Conservation (phyloP, 2,329 filamentous ascomycete genomes). For the Lachnellula hyalina region DNA sequence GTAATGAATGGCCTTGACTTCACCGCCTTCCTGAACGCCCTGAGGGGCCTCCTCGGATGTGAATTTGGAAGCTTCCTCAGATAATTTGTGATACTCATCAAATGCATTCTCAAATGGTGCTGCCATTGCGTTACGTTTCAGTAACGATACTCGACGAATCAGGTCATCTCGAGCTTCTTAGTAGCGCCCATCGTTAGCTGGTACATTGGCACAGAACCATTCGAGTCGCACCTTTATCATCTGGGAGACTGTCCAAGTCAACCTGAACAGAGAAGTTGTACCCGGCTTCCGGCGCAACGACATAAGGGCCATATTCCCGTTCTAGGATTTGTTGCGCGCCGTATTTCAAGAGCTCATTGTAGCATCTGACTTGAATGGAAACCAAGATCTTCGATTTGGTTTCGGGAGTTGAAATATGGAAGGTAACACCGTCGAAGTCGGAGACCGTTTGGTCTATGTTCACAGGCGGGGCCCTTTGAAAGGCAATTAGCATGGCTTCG, state of each 20-base stretch:
- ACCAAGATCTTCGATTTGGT: constrained; percentile 90
- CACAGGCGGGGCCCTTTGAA: constrained; percentile 66
- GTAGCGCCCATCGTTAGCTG: constrained; percentile 6
- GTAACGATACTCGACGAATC: constrained; percentile 76
- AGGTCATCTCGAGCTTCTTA: constrained; percentile 77
- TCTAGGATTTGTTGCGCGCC: constrained; percentile 87
- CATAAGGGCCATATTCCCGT: constrained; percentile 91
- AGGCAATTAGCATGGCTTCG: constrained; percentile 23
- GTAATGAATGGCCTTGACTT: constrained; percentile 96
- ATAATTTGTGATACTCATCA: constrained; percentile 79
- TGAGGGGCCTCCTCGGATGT: constrained; percentile 92
- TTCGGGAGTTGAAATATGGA: constrained; percentile 96
- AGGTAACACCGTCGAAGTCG: constrained; percentile 98
- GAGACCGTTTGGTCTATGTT: constrained; percentile 98
- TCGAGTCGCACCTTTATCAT: constrained; percentile 58
- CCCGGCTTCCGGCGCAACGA: constrained; percentile 78
- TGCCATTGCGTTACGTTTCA: constrained; percentile 99
- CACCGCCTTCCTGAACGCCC: constrained; percentile 80
- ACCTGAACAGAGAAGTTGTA: constrained; percentile 95
- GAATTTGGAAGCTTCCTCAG: constrained; percentile 85
- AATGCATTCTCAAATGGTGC: constrained; percentile 97
- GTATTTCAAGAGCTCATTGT: constrained; percentile 83
- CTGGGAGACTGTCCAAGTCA: constrained; percentile 82
- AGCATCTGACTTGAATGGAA: constrained; percentile 94
- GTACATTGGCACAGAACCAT: neutral